These are phyloP conservation scores for Candida succiphila DNA, from an alignment of 805 yeast genomes.

Conservation along the genomic window DNA sequence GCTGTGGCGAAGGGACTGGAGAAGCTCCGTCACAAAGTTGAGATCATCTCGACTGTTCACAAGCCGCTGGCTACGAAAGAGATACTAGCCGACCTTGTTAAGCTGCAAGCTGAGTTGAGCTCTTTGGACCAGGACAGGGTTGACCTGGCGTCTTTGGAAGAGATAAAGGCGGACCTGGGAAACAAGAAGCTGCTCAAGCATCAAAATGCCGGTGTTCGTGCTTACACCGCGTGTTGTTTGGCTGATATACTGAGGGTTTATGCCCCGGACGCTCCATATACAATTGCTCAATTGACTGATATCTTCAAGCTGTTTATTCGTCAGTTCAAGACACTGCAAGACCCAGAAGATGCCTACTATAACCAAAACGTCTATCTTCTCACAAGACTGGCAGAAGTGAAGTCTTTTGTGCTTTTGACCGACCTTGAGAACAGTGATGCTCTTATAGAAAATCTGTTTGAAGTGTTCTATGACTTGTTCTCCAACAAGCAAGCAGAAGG, in stretches of 20 bases:
- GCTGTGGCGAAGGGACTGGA: constrained; percentile 9
- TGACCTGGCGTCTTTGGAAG: constrained; percentile 34
- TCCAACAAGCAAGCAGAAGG: constrained; percentile 32
- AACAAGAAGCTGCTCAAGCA: constrained; percentile 50
- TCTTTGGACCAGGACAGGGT: constrained; percentile 50
- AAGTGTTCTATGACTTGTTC: constrained; percentile 47
- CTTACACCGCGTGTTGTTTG: constrained; percentile 61
- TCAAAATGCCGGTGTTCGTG: constrained; percentile 59
- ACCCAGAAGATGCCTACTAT: constrained; percentile 47
- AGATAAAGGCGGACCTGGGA: constrained; percentile 40
- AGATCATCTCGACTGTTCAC: constrained; percentile 44
- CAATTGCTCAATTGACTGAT: constrained; percentile 47
- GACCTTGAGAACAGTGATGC: constrained; percentile 58
- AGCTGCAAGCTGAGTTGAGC: constrained; percentile 54
- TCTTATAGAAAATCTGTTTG: constrained; percentile 47
- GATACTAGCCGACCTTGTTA: constrained; percentile 43
- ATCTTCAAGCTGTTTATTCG: constrained; percentile 58
- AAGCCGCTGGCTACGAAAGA: constrained; percentile 55
- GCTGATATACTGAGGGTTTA: constrained; percentile 66
- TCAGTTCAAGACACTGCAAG: constrained; percentile 46
- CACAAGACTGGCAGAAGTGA: constrained; percentile 62
- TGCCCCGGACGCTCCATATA: constrained; percentile 89
- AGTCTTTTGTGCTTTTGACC: constrained; percentile 63
- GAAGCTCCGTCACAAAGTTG: constrained; percentile 7
- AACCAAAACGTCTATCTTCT: constrained; percentile 55